phyloP scores from a whole-genome alignment of 2,329 filamentous ascomycete species.

The Neoscytalidium dimidiatum region DNA sequence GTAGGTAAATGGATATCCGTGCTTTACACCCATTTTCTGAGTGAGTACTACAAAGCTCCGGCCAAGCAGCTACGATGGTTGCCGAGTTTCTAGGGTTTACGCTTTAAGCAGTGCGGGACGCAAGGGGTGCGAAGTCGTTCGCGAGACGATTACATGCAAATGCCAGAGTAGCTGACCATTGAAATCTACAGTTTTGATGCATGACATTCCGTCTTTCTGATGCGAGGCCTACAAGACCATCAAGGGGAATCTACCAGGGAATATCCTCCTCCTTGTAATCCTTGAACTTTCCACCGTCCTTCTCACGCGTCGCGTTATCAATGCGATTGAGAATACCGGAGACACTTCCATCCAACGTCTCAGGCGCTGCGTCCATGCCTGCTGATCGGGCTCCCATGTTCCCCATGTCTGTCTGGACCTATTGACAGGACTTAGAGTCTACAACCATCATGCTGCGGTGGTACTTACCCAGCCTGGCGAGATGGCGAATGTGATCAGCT shows the following conservation, averaged over 20 bases:
- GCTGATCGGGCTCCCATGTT: constrained; percentile 21
- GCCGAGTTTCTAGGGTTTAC: no score
- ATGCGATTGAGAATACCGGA: constrained; percentile 17
- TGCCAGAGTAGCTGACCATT: no score
- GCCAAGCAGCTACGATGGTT: no score
- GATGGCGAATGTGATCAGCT: constrained; percentile 14
- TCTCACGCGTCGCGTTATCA: constrained; percentile 4
- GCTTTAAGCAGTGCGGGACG: no score
- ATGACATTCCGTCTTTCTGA: no score
- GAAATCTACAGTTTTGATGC: no score
- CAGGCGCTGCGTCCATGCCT: constrained; percentile 19
- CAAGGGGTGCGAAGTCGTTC: no score
- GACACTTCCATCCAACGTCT: constrained; percentile 24
- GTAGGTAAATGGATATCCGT: no score
- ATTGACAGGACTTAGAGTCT: background rate
- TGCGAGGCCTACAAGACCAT: background rate
- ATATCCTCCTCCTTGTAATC: constrained; percentile 2
- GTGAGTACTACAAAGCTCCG: no score
- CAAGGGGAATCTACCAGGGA: background rate
- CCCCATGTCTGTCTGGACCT: constrained; percentile 28
- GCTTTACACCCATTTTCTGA: no score
- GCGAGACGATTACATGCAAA: no score
- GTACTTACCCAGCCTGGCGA: constrained; percentile 24
- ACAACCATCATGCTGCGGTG: background rate
- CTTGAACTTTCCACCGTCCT: constrained; percentile 1